Evolutionary conservation across 2,329 filamentous ascomycete genomes (phyloP).

Genomic region (Colletotrichum spaethianum): DNA sequence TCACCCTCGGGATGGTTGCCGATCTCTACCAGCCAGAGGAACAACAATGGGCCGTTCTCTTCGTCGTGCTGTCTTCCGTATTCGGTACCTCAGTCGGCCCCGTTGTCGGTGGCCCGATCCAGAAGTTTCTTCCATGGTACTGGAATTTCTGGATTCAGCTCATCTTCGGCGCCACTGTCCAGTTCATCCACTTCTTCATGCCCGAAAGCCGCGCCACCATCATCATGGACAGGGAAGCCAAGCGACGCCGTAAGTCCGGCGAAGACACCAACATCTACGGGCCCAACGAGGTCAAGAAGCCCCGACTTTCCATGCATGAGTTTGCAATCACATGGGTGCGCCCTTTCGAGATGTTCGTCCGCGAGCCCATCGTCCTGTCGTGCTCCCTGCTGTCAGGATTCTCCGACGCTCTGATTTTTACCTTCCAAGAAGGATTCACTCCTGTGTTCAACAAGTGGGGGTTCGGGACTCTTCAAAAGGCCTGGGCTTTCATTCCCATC

Average conservation of each 20-base stretch:
- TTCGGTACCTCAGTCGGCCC: slow-evolving; percentile 68
- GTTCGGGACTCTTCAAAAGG: slow-evolving; percentile 58
- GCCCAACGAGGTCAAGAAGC: slow-evolving; percentile 61
- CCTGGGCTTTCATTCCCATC: slow-evolving; percentile 46
- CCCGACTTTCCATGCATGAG: slow-evolving; percentile 58
- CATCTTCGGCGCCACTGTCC: slow-evolving; percentile 67
- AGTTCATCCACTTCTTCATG: slow-evolving; percentile 64
- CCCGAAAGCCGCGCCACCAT: slow-evolving; percentile 72
- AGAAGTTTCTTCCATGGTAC: slow-evolving; percentile 62
- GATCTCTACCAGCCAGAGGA: slow-evolving; percentile 72
- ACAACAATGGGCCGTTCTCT: slow-evolving; percentile 73
- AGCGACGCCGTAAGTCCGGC: slow-evolving; percentile 63
- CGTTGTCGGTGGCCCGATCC: slow-evolving; percentile 68
- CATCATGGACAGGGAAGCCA: slow-evolving; percentile 71
- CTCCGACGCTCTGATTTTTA: slow-evolving; percentile 76
- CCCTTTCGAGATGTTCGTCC: slow-evolving; percentile 75
- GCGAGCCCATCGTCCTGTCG: slow-evolving; percentile 74
- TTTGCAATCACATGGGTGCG: slow-evolving; percentile 67
- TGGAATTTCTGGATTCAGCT: slow-evolving; percentile 77
- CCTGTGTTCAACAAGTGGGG: slow-evolving; percentile 73
- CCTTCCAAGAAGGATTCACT: slow-evolving; percentile 74
- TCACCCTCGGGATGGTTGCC: slow-evolving; percentile 75
- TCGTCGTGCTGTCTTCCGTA: slow-evolving; percentile 71
- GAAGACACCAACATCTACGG: slow-evolving; percentile 59
- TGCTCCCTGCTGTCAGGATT: slow-evolving; percentile 75